Conservation (phyloP, 2,329 filamentous ascomycete species). For the Verticillium longisporum region DNA sequence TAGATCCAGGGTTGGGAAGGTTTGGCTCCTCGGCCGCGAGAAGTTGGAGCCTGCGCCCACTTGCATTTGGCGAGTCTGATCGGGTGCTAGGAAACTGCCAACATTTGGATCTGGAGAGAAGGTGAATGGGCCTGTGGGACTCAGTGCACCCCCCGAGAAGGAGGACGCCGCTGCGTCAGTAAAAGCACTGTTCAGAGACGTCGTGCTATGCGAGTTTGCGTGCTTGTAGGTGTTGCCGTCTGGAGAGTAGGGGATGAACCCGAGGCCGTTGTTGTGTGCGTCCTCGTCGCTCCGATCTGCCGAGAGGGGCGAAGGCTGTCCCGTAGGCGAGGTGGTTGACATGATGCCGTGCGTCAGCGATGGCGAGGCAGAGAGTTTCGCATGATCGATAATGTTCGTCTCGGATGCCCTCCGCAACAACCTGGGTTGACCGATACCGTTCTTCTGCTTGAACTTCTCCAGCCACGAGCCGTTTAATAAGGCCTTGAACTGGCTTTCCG, state of each 20-base stretch:
- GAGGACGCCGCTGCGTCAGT: conserved; percentile 57
- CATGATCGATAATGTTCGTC: conserved; percentile 61
- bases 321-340: conserved; percentile 61
- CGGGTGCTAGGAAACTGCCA: conserved; percentile 51
- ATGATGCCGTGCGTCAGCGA: conserved; percentile 51
- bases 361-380: conserved; percentile 48
- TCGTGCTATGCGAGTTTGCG: conserved; percentile 59
- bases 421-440: conserved; percentile 47
- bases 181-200: conserved; percentile 61
- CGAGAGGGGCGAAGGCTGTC: conserved; percentile 59
- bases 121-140: conserved; percentile 60
- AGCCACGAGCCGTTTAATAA: conserved; percentile 75
- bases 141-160: conserved; percentile 66
- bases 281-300: conserved; percentile 65
- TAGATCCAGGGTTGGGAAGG: conserved; percentile 67
- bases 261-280: conserved; percentile 47
- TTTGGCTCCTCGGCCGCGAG: conserved; percentile 78
- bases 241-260: conserved; percentile 52
- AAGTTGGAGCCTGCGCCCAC: conserved; percentile 41
- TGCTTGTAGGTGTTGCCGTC: conserved; percentile 47
- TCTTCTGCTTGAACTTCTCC: conserved; percentile 92
- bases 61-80: conserved; percentile 28
- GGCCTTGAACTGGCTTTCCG: conserved; percentile 64
- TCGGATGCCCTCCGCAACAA: conserved; percentile 53
- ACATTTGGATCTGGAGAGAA: conserved; percentile 70